These are phyloP conservation scores for Rhodotorula sp. DNA, from an alignment of 1,284 basidiomycete genomes.

Conservation along the genomic window DNA sequence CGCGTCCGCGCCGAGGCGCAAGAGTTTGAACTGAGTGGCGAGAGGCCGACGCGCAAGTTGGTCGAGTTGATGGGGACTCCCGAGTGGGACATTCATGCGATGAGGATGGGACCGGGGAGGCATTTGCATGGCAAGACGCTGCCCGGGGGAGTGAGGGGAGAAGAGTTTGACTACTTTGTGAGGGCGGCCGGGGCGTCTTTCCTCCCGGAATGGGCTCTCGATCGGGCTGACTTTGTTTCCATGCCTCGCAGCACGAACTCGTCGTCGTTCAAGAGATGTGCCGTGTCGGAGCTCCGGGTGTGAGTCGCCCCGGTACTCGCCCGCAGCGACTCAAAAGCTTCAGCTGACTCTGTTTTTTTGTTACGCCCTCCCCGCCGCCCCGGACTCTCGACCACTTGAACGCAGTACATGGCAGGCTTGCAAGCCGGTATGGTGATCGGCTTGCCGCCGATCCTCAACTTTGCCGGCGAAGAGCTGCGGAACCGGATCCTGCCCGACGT, in stretches of 20 bases:
- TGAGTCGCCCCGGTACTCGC: neutral
- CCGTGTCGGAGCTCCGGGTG: slow-evolving; percentile 70
- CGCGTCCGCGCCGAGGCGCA: slow-evolving; percentile 44
- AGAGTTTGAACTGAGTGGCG: slow-evolving; percentile 43
- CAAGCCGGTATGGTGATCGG: slow-evolving; percentile 69
- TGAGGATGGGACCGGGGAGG: slow-evolving; percentile 69
- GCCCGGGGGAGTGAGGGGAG: slow-evolving; percentile 75
- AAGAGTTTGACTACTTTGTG: slow-evolving; percentile 79
- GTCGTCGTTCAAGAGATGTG: slow-evolving; percentile 81
- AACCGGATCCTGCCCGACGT: slow-evolving; percentile 77
- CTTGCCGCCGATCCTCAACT: slow-evolving; percentile 73
- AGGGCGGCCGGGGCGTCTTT: neutral
- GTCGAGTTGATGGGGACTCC: slow-evolving; percentile 47
- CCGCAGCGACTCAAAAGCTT: neutral
- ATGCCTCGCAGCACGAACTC: slow-evolving; percentile 56
- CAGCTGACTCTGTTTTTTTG: neutral
- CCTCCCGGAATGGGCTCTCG: neutral
- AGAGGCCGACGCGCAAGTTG: slow-evolving; percentile 46
- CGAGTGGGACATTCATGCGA: slow-evolving; percentile 41
- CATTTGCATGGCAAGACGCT: slow-evolving; percentile 67
- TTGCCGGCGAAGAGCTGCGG: slow-evolving; percentile 71
- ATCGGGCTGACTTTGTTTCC: neutral
- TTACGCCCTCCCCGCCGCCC: neutral
- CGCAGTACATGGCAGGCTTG: slow-evolving; percentile 54
- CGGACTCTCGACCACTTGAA: no score